Conservation (phyloP, 495 filamentous ascomycete species). For the Tricharina praecox region DNA sequence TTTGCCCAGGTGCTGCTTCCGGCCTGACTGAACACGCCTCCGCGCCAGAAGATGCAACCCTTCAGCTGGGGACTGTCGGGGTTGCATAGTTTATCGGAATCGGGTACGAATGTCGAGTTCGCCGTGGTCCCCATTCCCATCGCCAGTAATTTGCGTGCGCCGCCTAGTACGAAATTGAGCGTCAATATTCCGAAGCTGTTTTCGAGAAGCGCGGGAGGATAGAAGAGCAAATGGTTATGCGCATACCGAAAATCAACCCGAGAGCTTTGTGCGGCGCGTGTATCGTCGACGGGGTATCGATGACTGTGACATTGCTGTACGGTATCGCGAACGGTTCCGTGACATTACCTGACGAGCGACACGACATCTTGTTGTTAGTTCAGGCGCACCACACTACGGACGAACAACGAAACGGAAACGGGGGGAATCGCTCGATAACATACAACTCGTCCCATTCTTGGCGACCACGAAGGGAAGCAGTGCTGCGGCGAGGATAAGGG, state of each 20-base stretch:
- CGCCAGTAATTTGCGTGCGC: background rate
- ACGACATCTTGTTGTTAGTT: background rate
- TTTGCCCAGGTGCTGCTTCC: conserved; percentile 9
- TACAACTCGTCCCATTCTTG: background rate
- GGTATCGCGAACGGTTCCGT: background rate
- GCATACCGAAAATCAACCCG: background rate
- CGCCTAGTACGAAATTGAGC: background rate
- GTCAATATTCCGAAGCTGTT: background rate
- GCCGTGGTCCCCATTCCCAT: background rate
- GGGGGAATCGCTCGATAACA: too few relatives aligned
- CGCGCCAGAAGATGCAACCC: conserved; percentile 19
- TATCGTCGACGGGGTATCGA: background rate
- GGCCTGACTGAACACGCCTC: conserved; percentile 14
- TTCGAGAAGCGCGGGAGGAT: too few relatives aligned
- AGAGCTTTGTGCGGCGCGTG: background rate
- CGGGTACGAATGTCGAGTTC: background rate
- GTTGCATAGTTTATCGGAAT: background rate
- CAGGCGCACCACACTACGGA: too few relatives aligned
- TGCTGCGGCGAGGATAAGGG: background rate
- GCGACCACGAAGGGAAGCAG: background rate
- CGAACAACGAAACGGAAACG: too few relatives aligned
- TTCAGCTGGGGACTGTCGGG: background rate
- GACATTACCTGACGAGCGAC: background rate
- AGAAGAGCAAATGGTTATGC: background rate
- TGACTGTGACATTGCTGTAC: background rate